Evolutionary conservation across 2,329 filamentous ascomycete genomes (phyloP), one percentile per base, ranked within the genome.

Genomic region (Cordyceps tenuipes): DNA sequence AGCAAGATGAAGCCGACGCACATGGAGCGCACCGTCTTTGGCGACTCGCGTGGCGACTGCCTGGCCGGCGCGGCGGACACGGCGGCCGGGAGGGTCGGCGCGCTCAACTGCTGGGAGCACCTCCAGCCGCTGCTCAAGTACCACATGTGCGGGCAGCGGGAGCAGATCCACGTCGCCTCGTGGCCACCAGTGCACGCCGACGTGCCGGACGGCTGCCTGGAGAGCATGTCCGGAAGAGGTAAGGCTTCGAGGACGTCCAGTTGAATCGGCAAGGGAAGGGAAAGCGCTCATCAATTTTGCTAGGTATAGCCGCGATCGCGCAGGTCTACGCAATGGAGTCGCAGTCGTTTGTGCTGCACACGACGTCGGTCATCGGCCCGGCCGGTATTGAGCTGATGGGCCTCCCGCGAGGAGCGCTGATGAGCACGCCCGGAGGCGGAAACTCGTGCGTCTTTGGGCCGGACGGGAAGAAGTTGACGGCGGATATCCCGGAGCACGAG

Each of bases 1-100:
- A 72, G 77, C 21, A 82, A 82, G 68, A 70, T 82, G 63, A 82
- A 82, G 66, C 75, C 79, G 0, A 82, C 78, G 0, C 78, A 82
- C 57, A 76, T 82, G 71, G 79, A 82, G 66, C 73, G 77, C 0
- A 77, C 76, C 2, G 63, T 81, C 17, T 82, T 76, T 34, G 79
- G 79, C 1, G 79, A 82, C 44, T 75, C 74, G 0, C 66, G 68
- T 0, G 75, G 71, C 0, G 65, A 71, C 3, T 72, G 70, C 17
- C 64, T 81, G 5, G 64, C 67, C 5, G 75, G 69, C 39, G 78
- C 80, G 2, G 73, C 68, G 0, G 70, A 77, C 43, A 63, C 70
- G 29, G 63, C 71, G 62, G 72, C 75, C 36, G 77, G 75, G 1
- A 73, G 73, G 44, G 71, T 80, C n/a, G 78, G 78, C 1, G 69